A percentile compares a stretch with the other conserved stretches of the same genome.
Evolutionary conservation across 805 yeast genomes (phyloP).

Genomic region (Wickerhamomyces ciferrii): DNA sequence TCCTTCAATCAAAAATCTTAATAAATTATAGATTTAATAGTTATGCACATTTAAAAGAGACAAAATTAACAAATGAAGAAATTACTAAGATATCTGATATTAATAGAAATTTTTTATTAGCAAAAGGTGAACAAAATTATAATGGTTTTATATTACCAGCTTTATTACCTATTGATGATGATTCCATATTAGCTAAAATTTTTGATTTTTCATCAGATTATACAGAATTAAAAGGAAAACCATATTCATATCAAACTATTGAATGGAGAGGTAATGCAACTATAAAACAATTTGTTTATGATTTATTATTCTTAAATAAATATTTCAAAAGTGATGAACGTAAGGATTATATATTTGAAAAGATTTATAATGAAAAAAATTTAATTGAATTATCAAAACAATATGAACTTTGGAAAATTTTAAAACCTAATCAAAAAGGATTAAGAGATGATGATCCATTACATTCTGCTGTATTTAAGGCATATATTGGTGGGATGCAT

Average conservation of each 20-base stretch:
- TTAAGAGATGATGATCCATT: neutral
- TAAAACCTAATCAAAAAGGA: too few species aligned
- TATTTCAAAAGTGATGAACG: neutral
- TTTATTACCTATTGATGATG: neutral
- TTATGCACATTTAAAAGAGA: too few species aligned
- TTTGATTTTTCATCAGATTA: neutral
- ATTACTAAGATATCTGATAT: too few species aligned
- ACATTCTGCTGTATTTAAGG: neutral
- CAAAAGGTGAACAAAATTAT: neutral
- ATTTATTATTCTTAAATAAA: neutral
- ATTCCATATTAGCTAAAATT: neutral
- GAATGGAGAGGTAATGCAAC: neutral
- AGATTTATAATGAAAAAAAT: neutral
- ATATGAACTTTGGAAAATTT: neutral
- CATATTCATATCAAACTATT: neutral
- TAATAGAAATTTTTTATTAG: neutral
- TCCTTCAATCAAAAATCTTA: too few species aligned
- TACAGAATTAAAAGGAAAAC: neutral
- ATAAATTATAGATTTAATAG: too few species aligned
- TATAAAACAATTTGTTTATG: neutral
- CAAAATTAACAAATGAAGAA: too few species aligned
- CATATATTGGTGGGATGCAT: neutral
- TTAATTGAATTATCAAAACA: neutral
- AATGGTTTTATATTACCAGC: neutral
- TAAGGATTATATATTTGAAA: neutral